Conservation (phyloP, 495 filamentous ascomycete genomes). For the Oidiodendron maius region DNA sequence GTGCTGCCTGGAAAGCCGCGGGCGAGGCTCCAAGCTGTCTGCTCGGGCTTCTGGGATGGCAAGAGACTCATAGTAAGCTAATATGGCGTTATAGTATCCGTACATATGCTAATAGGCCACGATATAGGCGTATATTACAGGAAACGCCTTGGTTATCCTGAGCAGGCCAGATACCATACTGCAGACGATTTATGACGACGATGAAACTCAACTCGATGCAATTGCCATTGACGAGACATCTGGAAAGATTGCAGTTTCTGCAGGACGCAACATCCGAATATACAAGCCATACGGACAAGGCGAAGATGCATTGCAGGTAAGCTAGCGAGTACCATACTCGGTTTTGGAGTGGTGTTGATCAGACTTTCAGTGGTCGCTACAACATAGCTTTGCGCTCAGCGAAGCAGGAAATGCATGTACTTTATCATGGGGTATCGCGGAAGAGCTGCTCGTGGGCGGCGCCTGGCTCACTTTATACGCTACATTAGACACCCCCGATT, state of each 20-base stretch:
- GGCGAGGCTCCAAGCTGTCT: conserved; percentile 84
- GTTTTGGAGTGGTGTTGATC: conserved; percentile 3
- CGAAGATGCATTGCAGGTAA: conserved; percentile 63
- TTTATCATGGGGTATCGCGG: conserved; percentile 78
- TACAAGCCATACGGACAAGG: conserved; percentile 72
- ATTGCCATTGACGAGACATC: conserved; percentile 72
- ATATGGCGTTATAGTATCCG: neutral
- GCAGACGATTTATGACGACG: conserved; percentile 87
- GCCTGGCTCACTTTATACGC: conserved; percentile 66
- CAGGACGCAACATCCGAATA: conserved; percentile 58
- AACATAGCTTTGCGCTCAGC: conserved; percentile 26
- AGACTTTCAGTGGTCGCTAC: conserved; percentile 53
- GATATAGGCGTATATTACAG: conserved; percentile 77
- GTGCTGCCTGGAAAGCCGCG: conserved; percentile 88
- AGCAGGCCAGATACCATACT: conserved; percentile 66
- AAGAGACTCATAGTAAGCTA: conserved; percentile 69
- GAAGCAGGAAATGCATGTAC: conserved; percentile 44
- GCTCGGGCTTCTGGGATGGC: conserved; percentile 75
- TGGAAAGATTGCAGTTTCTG: conserved; percentile 78
- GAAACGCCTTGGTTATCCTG: conserved; percentile 80
- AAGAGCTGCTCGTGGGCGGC: conserved; percentile 77
- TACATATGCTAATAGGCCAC: neutral
- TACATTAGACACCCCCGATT: conserved; percentile 41
- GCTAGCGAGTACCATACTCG: conserved; percentile 1
- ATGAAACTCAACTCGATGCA: conserved; percentile 62